These are phyloP conservation scores for Cordyceps farinosa DNA, from an alignment of 2,329 filamentous ascomycete genomes.

Conservation along the genomic window DNA sequence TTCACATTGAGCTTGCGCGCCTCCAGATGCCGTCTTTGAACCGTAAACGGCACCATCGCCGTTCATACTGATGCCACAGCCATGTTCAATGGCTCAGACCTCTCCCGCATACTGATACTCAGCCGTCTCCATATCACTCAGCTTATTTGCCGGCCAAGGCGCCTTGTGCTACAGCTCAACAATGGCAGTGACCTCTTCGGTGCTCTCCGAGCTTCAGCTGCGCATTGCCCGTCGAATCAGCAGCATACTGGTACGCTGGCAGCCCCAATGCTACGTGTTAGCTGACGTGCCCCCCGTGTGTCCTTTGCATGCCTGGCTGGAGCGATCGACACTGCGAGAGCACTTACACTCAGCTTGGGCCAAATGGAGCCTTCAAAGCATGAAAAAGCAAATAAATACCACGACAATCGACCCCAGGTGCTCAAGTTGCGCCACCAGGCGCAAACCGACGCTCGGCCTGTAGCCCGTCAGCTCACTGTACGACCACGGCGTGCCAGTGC, in stretches of 20 bases:
- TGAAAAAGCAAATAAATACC: constrained; percentile 1
- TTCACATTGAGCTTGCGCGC: not conserved
- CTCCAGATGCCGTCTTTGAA: not conserved
- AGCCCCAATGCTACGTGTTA: constrained; percentile 1
- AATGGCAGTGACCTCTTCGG: not conserved
- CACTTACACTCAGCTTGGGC: not conserved
- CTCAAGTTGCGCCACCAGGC: constrained; percentile 10
- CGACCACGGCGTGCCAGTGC: not conserved
- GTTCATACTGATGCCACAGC: not conserved
- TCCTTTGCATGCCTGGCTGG: constrained; percentile 1
- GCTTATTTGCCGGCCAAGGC: constrained; percentile 13
- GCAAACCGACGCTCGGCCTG: constrained; percentile 9
- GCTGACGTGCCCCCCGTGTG: not conserved
- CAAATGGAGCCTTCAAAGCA: not conserved
- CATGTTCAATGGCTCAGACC: not conserved
- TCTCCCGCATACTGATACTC: not conserved
- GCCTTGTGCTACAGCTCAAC: not conserved
- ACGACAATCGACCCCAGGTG: constrained; percentile 2
- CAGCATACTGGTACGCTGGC: not conserved
- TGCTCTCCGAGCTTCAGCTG: constrained; percentile 1
- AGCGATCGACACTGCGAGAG: constrained; percentile 1
- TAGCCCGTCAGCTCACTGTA: not conserved
- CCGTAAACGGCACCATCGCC: not conserved
- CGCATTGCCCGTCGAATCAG: constrained; percentile 4
- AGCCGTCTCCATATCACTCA: constrained; percentile 8